Conservation (phyloP, 2,329 filamentous ascomycete species). For the Penicillium sp. region DNA sequence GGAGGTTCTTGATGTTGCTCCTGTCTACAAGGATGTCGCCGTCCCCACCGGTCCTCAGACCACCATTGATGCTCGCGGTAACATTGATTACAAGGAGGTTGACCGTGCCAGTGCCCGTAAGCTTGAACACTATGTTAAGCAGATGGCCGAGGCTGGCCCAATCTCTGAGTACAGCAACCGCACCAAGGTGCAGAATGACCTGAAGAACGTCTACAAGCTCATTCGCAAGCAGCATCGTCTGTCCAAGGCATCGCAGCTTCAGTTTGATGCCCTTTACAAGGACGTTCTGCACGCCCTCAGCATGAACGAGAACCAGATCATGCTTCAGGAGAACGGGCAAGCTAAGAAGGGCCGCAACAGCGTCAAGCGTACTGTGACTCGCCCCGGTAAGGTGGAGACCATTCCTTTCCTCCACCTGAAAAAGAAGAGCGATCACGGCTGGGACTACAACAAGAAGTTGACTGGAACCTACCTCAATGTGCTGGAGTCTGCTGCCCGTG, state of each 20-base stretch:
- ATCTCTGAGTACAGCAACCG: conserved; percentile 98
- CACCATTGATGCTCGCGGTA: conserved; percentile 87
- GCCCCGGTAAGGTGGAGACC: conserved; percentile 88
- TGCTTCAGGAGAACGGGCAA: conserved; percentile 76
- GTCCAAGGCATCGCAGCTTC: conserved; percentile 90
- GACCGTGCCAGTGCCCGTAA: conserved; percentile 89
- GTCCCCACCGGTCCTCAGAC: conserved; percentile 90
- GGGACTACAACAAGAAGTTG: conserved; percentile 99
- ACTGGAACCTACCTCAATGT: conserved; percentile 91
- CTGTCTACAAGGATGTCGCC: conserved; percentile 94
- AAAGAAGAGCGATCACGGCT: conserved; percentile 93
- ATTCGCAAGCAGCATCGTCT: conserved; percentile 98
- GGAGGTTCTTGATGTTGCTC: conserved; percentile 78
- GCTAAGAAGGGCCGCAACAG: conserved; percentile 58
- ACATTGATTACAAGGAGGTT: conserved; percentile 86
- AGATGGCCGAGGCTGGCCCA: conserved; percentile 98
- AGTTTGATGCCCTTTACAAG: conserved; percentile 93
- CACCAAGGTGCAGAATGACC: conserved; percentile 95
- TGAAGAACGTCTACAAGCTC: conserved; percentile 94
- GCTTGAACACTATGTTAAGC: conserved; percentile 95
- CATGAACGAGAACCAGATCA: conserved; percentile 98
- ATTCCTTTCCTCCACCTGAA: conserved; percentile 97
- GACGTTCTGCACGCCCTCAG: conserved; percentile 91
- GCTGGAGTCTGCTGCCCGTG: conserved; percentile 81
- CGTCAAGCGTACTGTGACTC: conserved; percentile 55